A percentile compares a stretch with the other conserved stretches of the same genome.
These are phyloP conservation scores for Spathaspora sp. DNA, from an alignment of 1,139 yeast genomes.

Conservation along the genomic window DNA sequence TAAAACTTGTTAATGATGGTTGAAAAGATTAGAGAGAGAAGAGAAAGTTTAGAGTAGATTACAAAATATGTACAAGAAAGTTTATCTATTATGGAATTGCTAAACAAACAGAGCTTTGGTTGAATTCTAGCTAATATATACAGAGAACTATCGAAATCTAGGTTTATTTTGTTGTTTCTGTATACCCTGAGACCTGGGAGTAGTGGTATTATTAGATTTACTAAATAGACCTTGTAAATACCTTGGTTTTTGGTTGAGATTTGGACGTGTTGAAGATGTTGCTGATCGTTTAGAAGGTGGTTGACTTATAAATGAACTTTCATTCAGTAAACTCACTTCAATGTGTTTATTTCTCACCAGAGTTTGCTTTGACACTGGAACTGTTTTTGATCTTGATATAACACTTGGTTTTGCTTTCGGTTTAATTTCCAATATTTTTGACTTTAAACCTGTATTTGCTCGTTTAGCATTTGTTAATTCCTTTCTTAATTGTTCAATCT, in stretches of 20 bases:
- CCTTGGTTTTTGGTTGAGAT: constrained; percentile 46
- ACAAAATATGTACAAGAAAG: not conserved
- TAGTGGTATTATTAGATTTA: constrained; percentile 15
- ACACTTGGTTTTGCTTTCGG: not conserved
- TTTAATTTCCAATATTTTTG: constrained; percentile 14
- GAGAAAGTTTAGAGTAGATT: not conserved
- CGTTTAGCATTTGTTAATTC: constrained; percentile 23
- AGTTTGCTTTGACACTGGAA: not conserved
- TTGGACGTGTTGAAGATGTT: constrained; percentile 22
- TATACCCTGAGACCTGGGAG: constrained; percentile 1
- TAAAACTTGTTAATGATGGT: constrained; percentile 16
- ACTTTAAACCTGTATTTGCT: constrained; percentile 28
- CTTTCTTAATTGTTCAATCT: constrained; percentile 22
- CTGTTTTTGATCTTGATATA: not conserved
- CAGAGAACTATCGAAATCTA: not conserved
- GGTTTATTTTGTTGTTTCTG: not conserved
- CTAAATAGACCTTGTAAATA: constrained; percentile 43
- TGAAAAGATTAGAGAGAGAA: not conserved
- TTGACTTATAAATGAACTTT: constrained; percentile 3
- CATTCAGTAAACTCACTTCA: not conserved
- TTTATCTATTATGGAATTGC: not conserved
- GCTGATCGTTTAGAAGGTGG: not conserved
- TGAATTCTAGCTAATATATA: not conserved
- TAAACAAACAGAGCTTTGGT: too few species aligned
- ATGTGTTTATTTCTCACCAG: not conserved